Conservation (phyloP, 2,329 filamentous ascomycete genomes). For the Aspergillus sp. region DNA sequence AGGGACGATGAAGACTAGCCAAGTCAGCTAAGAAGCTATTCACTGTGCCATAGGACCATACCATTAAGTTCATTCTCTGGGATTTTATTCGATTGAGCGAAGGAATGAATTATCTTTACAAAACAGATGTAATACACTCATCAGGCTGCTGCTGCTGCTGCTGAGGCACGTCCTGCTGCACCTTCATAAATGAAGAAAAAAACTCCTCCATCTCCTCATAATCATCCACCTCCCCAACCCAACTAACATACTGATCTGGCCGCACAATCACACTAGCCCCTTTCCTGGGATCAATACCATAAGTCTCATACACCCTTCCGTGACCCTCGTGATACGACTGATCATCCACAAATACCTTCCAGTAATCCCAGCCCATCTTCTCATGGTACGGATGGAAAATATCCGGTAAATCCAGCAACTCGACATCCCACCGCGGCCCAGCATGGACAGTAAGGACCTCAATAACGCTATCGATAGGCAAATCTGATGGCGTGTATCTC, state of each 20-base stretch:
- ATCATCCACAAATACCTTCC: constrained; percentile 10
- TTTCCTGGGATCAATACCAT: constrained; percentile 41
- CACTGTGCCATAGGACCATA: too few relatives aligned
- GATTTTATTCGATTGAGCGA: too few relatives aligned
- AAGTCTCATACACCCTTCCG: constrained; percentile 49
- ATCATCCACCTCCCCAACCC: constrained; percentile 15
- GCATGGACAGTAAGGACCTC: constrained; percentile 58
- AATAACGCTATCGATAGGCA: constrained; percentile 44
- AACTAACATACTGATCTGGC: constrained; percentile 49
- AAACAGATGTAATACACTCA: neutral
- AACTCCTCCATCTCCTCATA: constrained; percentile 11
- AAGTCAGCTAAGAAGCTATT: too few relatives aligned
- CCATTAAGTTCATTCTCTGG: too few relatives aligned
- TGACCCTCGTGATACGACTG: constrained; percentile 24
- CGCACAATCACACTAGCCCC: constrained; percentile 47
- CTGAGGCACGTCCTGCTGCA: constrained; percentile 8
- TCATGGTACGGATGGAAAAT: constrained; percentile 44
- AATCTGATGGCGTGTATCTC: constrained; percentile 35
- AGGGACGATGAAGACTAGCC: too few relatives aligned
- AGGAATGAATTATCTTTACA: neutral
- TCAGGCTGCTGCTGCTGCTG: neutral
- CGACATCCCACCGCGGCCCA: constrained; percentile 43
- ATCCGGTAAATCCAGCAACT: constrained; percentile 46
- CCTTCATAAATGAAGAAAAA: constrained; percentile 10
- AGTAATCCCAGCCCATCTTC: constrained; percentile 18